Base-by-base conservation (phyloP, 2,329 filamentous ascomycete species). In the Diaporthe helianthi region DNA sequence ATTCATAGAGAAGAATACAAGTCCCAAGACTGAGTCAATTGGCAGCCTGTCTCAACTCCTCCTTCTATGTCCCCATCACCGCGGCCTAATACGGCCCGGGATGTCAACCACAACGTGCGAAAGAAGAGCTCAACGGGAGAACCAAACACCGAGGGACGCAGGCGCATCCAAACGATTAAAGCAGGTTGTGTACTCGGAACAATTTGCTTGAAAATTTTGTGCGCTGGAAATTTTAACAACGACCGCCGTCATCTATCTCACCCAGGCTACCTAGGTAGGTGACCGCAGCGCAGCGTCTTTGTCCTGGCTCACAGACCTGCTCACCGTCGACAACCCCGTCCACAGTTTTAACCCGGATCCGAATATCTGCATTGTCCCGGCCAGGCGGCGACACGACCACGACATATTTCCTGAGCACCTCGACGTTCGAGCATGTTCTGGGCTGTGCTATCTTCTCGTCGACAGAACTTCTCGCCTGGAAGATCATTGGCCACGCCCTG, bases 301-400 rank as follows among this genome's bases (percentile, higher is more conserved):
- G 13, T 15, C 49, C 24, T 41, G 63, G 19, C 24, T 17, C 31
- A 15, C 55, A 22, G 61, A 68, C 26, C 58, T 65, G 12, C 33
- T 46, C 22, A 29, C 55, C n/a, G 81, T 81, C 68, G 71, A 71
- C n/a, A 83, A 89, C 73, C 88, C 87, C 2, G 83, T 89, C 47
- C 80, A 82, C 2, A 87, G 88, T 29, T 90, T 89, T 79, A 89
- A 90, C 68, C 86, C 88, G 7, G 88, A 90, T 72, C 88, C 88
- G 0, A 88, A 87, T 0, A 72, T 81, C 19, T 81, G 80, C 54
- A 76, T 80, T 4, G 78, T 80, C 8, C 78, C 76, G 10, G 76
- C 78, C 19, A 76, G n/a, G 76, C 0, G 73, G 72, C 3, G 70
- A 73, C 5, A 67, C 73, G 2, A 77, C 77, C 2, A 73, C 76